Evolutionary conservation across 768 basidiomycete species (phyloP).

Genomic region (Lepiota venenata): DNA sequence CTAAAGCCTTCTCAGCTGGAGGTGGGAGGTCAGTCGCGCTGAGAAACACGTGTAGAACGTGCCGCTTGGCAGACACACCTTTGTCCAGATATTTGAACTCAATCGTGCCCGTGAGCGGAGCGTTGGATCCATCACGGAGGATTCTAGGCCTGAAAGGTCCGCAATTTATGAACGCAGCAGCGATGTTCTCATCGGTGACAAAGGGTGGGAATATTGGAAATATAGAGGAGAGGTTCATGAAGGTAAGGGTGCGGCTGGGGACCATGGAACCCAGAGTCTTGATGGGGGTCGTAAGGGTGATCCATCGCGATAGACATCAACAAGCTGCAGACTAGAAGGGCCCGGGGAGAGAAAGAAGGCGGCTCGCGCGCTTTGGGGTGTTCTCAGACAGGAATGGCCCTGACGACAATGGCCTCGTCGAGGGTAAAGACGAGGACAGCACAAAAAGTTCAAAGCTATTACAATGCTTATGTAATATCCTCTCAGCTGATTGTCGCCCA

Average conservation of each 20-base stretch:
- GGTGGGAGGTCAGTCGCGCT: constrained; percentile 9
- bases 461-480: constrained; percentile 10
- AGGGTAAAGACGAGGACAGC: not conserved
- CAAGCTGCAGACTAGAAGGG: not conserved
- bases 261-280: constrained; percentile 24
- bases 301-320: constrained; percentile 34
- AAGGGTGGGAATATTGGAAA: constrained; percentile 73
- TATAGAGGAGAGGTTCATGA: constrained; percentile 78
- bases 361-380: not conserved
- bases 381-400: not conserved
- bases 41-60: constrained; percentile 9
- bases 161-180: constrained; percentile 67
- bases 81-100: constrained; percentile 82
- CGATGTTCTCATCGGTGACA: constrained; percentile 75
- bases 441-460: not conserved
- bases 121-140: constrained; percentile 50
- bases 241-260: constrained; percentile 77
- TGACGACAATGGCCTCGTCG: not conserved
- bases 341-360: not conserved
- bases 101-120: constrained; percentile 65
- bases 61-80: constrained; percentile 46
- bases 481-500: constrained; percentile 4
- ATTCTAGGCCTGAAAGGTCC: constrained; percentile 83
- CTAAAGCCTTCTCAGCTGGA: constrained; percentile 85
- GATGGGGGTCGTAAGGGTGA: constrained; percentile 36